Evolutionary conservation across 177 flowering plant species (phyloP), one percentile per base, ranked within the genome.

Genomic region (Vitis hybrid): DNA sequence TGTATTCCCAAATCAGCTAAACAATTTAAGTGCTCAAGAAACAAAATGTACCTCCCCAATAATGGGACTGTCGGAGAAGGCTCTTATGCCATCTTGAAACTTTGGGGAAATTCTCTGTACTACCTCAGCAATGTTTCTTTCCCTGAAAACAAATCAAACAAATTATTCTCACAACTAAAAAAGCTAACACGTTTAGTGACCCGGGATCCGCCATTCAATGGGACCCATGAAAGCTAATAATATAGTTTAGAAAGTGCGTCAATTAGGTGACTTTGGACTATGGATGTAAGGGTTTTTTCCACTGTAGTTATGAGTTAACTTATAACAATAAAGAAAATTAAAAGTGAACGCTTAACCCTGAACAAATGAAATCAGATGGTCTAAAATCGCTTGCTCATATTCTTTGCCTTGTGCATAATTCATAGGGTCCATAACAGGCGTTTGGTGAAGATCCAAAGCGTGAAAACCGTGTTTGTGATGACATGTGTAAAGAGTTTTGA

Each of bases 81-180:
- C 87, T 80, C 83, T 91, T 40, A 95, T 0, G 46, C 97, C 98
- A 72, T 91, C 89, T 79, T 95, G 99, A 77, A 95, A 95, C 75
- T 67, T 89, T 49, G 97, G 94, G 7, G 95, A 72, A 56, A 93
- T 74, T 7, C 72, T 86, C 51, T 78, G 83, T 46, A 91, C 95
- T 75, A 81, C 76, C 62, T 88, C 97, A 72, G 77, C 67, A 60
- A 95, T 87, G 81, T 91, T 91, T 72, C 95, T 86, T 75, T 95
- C 99, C 84, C 99, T 95, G 78, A 16, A 81, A 72, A 66, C 32
- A 24, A 10, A 18, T 21, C 6, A 35, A 11, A 21, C 40, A 59
- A 3, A 59, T 7, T 24, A 24, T 16, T 21, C 11, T 59, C 12
- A 16, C 9, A 4, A 59, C 24, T 11, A 10, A 35, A 59, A 9